These are phyloP conservation scores for Pilatotrama ljubarskyi DNA, from an alignment of 768 basidiomycete genomes.

Conservation along the genomic window DNA sequence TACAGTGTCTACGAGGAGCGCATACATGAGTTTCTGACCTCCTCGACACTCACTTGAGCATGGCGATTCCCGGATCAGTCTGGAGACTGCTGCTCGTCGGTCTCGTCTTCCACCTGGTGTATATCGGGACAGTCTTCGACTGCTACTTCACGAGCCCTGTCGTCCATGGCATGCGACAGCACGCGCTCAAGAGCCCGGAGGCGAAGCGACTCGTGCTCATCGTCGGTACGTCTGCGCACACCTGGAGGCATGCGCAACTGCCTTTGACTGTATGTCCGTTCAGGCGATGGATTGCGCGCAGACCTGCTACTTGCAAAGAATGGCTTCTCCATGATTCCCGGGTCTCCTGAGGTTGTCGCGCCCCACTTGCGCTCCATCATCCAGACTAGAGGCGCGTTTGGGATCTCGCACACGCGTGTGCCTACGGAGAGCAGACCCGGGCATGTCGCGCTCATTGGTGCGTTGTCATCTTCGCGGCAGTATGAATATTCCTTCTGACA, in stretches of 20 bases:
- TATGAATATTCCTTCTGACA: not conserved
- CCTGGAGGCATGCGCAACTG: not conserved
- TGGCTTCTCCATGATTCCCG: slow-evolving; percentile 54
- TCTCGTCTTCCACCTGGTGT: slow-evolving; percentile 72
- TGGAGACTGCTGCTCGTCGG: slow-evolving; percentile 58
- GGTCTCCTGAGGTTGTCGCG: slow-evolving; percentile 61
- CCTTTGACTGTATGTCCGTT: not conserved
- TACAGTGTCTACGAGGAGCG: too few species aligned
- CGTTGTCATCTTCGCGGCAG: slow-evolving; percentile 3
- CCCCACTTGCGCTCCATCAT: slow-evolving; percentile 72
- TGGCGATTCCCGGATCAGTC: slow-evolving; percentile 14
- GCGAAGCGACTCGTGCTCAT: slow-evolving; percentile 79
- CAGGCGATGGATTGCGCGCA: slow-evolving; percentile 83
- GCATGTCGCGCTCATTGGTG: slow-evolving; percentile 86
- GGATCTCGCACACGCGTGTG: slow-evolving; percentile 82
- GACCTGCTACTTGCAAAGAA: slow-evolving; percentile 72
- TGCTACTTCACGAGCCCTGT: slow-evolving; percentile 88
- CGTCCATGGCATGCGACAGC: slow-evolving; percentile 71
- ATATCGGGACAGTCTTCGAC: slow-evolving; percentile 75
- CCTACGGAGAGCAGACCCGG: slow-evolving; percentile 89
- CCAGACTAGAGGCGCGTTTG: slow-evolving; percentile 71
- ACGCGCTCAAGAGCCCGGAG: slow-evolving; percentile 45
- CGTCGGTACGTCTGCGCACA: slow-evolving; percentile 51
- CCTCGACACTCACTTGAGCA: not conserved
- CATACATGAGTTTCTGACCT: not conserved